These are phyloP conservation scores for Candida mesenterica DNA, from an alignment of 1,139 yeast genomes.

Conservation along the genomic window DNA sequence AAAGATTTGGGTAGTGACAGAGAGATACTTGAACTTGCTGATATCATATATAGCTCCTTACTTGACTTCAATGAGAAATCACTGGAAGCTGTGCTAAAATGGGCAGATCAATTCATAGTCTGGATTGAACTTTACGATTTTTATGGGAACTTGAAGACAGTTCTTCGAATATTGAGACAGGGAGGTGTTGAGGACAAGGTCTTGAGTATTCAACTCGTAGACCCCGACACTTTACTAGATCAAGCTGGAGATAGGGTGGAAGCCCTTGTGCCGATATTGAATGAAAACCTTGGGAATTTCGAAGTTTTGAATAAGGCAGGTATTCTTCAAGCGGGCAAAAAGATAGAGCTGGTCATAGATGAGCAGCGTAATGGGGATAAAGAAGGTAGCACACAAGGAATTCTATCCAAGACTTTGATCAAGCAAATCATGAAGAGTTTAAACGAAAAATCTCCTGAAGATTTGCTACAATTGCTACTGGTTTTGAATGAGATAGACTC, in stretches of 20 bases:
- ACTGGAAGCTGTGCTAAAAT: conserved; percentile 18
- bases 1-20: conserved; percentile 15
- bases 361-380: too few relatives aligned
- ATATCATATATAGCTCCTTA: conserved; percentile 1
- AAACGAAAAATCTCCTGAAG: neutral
- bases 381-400: too few relatives aligned
- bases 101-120: conserved; percentile 32
- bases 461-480: neutral
- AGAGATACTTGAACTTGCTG: conserved; percentile 1
- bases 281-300: conserved; percentile 5
- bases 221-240: conserved; percentile 33
- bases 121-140: conserved; percentile 42
- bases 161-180: conserved; percentile 26
- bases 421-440: neutral
- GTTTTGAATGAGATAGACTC: neutral
- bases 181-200: conserved; percentile 16
- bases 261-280: conserved; percentile 1
- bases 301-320: conserved; percentile 2
- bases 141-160: conserved; percentile 27
- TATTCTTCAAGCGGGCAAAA: neutral
- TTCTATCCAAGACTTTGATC: neutral
- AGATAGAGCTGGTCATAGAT: neutral
- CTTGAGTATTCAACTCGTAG: conserved; percentile 25
- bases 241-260: conserved; percentile 30
- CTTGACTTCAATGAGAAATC: conserved; percentile 1